Base-by-base conservation (phyloP, 148 eudicot species). In the Rhododendron mucronatum region DNA sequence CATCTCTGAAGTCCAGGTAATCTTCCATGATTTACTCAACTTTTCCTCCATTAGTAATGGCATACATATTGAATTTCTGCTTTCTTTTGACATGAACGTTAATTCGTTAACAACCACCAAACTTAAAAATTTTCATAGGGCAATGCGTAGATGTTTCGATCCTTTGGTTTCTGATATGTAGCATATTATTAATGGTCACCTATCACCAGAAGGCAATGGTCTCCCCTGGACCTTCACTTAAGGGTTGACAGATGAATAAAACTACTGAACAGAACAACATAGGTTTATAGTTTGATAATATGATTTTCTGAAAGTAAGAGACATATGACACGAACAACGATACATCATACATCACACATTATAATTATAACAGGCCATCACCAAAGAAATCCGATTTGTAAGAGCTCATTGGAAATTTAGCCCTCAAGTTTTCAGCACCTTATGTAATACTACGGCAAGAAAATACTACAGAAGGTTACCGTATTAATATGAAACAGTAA, bases 1-100 rank as follows among this genome's bases (percentile, higher is more conserved):
- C 37, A 84, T 88, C 77, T 87, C 91, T 63, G 93, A 90, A 76
- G 86, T 88, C 50, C 89, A 90, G 93, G 95, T 93, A n/a, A 73
- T 73, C 37, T 73, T 33, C 77, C 9, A 15, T 8, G 16, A 44
- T 45, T 44, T 13, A 23, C 16, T 45, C 85, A 47, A 26, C 18
- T 41, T 67, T 26, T 65, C 57, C 77, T 65, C 57, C 78, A 67
- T 63, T 57, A 44, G 67, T 7, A 61, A 37, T 8, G 41, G 44
- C 78, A 9, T 26, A 28, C 15, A 65, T 21, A 83, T 0, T 44
- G 26, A 44, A 23, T 30, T 44, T 15, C 14, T 44, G 78, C 28
- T 77, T 28, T 33, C 65, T 35, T 51, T 78, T 1, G 87, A 41
- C 44, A 55, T 74, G 57, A 83, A 45, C 59, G 14, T 83, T 39